Base-by-base conservation (phyloP, 805 yeast species). In the Myxozyma neotropica region DNA sequence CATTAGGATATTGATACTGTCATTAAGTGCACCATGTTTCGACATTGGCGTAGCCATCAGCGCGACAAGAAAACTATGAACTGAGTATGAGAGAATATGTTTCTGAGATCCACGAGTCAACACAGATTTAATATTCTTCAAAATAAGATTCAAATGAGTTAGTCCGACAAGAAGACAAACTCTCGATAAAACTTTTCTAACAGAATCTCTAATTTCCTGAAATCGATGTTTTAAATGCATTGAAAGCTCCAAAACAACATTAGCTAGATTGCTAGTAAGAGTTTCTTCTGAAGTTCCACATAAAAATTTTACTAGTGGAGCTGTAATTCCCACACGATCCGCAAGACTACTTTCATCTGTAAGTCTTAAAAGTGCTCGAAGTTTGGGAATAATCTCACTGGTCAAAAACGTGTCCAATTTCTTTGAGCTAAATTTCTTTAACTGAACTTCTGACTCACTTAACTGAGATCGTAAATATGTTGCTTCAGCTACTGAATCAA, bases 61-160 rank as follows among this genome's bases (percentile, higher is more conserved):
- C 7, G 83, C 79, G 1, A 81, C 81, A 54, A 94, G 73, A 39
- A 93, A 74, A 50, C 84, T 78, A 73, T 94, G 97, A 4, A 89
- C 82, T 0, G 97, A 89, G 74, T 78, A 94, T 69, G 97, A 90
- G 67, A 94, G 81, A 59, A 94, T 90, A 74, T 94, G 99, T 54
- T 91, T 82, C 71, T 94, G 98, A 13, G 96, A 89, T 26, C 99
- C 99, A 70, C 95, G 80, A 4, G 86, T 80, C 55, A 93, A 77
- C 0, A 97, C 95, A 19, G 86, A 74, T 64, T 82, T 84, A 68
- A 94, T 78, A 70, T 94, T 98, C 58, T 82, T 81, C 24, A 94
- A 74, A 50, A 94, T 82, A 70, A 91, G 90, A 56, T 80, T 79
- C 60, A 93, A 75, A 70, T 91, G 91, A 23, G 74, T 72, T 0